These are phyloP conservation scores for Suhomyces tanzawaensis DNA, from an alignment of 805 yeast species.

Conservation along the genomic window DNA sequence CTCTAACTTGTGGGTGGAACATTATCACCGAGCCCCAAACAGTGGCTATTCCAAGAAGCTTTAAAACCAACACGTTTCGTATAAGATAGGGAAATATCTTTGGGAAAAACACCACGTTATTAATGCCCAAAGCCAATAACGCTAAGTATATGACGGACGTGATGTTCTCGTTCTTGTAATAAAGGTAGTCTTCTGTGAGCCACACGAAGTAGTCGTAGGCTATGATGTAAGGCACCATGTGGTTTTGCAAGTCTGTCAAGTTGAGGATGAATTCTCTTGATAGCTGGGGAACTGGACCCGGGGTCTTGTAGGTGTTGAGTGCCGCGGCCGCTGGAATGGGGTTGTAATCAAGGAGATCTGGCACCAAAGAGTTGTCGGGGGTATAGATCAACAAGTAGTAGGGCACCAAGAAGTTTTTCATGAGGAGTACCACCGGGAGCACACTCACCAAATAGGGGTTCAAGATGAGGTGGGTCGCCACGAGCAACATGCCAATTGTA, in stretches of 20 bases:
- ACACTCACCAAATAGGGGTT: slow-evolving; percentile 57
- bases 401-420: slow-evolving; percentile 63
- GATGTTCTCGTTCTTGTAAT: slow-evolving; percentile 59
- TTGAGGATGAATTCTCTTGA: slow-evolving; percentile 76
- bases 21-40: slow-evolving; percentile 49
- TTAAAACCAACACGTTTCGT: slow-evolving; percentile 11
- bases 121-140: slow-evolving; percentile 22
- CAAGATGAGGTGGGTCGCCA: slow-evolving; percentile 52
- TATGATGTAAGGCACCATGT: slow-evolving; percentile 62
- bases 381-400: slow-evolving; percentile 60
- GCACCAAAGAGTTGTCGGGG: slow-evolving; percentile 46
- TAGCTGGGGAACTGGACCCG: slow-evolving; percentile 74
- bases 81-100: slow-evolving; percentile 30
- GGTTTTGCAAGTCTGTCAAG: slow-evolving; percentile 81
- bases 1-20: slow-evolving; percentile 57
- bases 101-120: slow-evolving; percentile 24
- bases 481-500: slow-evolving; percentile 55
- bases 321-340: slow-evolving; percentile 49
- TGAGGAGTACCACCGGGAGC: slow-evolving; percentile 53
- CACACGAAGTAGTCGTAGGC: slow-evolving; percentile 56
- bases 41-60: slow-evolving; percentile 24
- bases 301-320: slow-evolving; percentile 46
- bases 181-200: slow-evolving; percentile 54
- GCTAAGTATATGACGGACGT: slow-evolving; percentile 52
- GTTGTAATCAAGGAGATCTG: slow-evolving; percentile 20